These are phyloP conservation scores for Chondrus crispus DNA, from an alignment of 23 red algal genomes.

Conservation along the genomic window DNA sequence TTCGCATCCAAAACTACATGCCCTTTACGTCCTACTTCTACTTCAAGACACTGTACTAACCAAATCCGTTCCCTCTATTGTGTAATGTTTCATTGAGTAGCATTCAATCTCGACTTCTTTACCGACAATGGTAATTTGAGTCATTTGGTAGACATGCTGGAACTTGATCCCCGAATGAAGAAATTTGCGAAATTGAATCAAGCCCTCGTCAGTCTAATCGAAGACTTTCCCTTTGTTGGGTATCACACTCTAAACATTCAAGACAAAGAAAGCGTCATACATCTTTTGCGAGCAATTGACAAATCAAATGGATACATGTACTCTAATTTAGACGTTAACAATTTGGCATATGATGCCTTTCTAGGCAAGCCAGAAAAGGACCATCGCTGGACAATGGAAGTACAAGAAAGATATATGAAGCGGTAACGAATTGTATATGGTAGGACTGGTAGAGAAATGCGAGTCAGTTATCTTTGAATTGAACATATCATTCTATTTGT, in stretches of 20 bases:
- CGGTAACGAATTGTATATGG: no score
- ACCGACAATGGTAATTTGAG: conserved; percentile 46
- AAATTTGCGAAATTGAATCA: conserved; percentile 64
- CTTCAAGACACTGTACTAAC: no score
- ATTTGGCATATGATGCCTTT: conserved; percentile 24
- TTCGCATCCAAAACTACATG: no score
- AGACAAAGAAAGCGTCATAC: conserved; percentile 49
- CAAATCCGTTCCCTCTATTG: neutral
- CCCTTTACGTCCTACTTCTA: no score
- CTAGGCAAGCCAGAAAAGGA: conserved; percentile 60
- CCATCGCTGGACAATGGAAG: conserved; percentile 30
- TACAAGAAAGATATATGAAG: conserved; percentile 62
- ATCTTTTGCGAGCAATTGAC: conserved; percentile 40
- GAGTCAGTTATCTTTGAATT: no score
- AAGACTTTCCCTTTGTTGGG: conserved; percentile 75
- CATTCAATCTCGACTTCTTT: conserved; percentile 47
- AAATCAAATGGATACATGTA: conserved; percentile 73
- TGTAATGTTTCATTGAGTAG: neutral
- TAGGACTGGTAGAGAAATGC: no score
- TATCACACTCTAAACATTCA: conserved; percentile 74
- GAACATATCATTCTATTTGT: no score
- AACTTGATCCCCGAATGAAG: conserved; percentile 15
- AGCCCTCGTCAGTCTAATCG: conserved; percentile 64
- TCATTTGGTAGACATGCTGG: conserved; percentile 14
- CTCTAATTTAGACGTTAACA: conserved; percentile 48